phyloP scores from a whole-genome alignment of 331 rosid genomes.

The Rosa hybrid region DNA sequence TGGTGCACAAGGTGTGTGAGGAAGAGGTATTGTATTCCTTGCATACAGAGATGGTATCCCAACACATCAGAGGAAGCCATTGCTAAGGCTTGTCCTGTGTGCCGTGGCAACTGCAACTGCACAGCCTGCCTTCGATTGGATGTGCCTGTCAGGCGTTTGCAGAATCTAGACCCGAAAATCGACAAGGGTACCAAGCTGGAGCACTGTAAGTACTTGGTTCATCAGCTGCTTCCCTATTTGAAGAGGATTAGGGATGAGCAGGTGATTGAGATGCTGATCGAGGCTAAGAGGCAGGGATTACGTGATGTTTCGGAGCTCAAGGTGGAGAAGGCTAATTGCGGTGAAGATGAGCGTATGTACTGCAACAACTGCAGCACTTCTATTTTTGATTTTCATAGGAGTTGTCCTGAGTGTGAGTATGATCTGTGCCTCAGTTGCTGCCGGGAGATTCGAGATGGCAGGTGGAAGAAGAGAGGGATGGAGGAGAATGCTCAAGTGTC shows the following conservation, averaged over 20 bases:
- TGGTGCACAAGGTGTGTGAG: neutral
- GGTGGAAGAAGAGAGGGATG: conserved; percentile 41
- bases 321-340: neutral
- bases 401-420: conserved; percentile 57
- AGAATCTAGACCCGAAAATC: conserved; percentile 25
- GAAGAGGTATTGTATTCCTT: no score
- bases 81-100: no score
- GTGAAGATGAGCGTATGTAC: neutral
- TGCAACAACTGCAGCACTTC: conserved; percentile 74
- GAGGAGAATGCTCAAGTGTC: conserved; percentile 38
- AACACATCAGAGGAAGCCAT: no score
- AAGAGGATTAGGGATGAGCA: neutral
- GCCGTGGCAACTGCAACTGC: conserved; percentile 55
- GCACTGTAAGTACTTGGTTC: conserved; percentile 22
- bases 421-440: conserved; percentile 85
- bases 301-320: conserved; percentile 11
- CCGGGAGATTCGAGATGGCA: conserved; percentile 66
- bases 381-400: conserved; percentile 74
- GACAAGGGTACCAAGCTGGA: neutral
- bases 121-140: conserved; percentile 21
- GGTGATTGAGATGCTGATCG: neutral
- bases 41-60: no score
- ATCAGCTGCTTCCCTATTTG: neutral
- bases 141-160: neutral
- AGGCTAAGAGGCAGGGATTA: conserved; percentile 23